These are phyloP conservation scores for Limnanthes douglasii DNA, from an alignment of 345 rosid genomes.

Conservation along the genomic window DNA sequence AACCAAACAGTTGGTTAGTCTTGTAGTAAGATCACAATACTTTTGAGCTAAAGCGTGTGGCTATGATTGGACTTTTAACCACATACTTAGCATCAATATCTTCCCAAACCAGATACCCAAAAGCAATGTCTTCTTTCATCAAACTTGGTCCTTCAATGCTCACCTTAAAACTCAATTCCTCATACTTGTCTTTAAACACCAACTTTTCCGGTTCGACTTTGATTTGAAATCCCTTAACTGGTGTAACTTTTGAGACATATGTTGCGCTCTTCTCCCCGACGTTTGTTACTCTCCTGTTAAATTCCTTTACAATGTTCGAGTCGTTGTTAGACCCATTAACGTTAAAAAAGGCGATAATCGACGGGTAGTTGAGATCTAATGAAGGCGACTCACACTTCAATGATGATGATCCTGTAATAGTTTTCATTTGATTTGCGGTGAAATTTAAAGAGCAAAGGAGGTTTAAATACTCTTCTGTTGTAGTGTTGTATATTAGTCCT, in stretches of 20 bases:
- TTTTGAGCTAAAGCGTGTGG: conserved; percentile 2
- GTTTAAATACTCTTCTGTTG: conserved; percentile 21
- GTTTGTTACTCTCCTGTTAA: conserved; percentile 28
- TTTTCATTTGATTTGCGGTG: conserved; percentile 25
- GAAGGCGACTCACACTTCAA: conserved; percentile 11
- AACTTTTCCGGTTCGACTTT: conserved; percentile 20
- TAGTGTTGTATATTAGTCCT: conserved; percentile 31
- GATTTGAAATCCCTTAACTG: conserved; percentile 16
- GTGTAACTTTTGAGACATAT: conserved; percentile 17
- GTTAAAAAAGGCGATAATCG: conserved; percentile 30
- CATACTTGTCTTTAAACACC: conserved; percentile 21
- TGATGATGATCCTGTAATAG: conserved; percentile 22
- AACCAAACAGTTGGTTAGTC: too few species aligned
- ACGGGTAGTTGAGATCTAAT: conserved; percentile 27
- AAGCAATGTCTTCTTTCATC: conserved; percentile 5
- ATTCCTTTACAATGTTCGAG: conserved; percentile 12
- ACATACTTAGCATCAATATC: conserved; percentile 19
- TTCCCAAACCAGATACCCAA: conserved; percentile 33
- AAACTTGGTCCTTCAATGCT: conserved; percentile 16
- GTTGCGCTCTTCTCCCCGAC: conserved; percentile 17
- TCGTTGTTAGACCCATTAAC: conserved; percentile 16
- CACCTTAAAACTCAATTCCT: conserved; percentile 28
- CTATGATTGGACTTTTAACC: conserved; percentile 38
- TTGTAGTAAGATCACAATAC: neutral
- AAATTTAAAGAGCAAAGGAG: conserved; percentile 26